phyloP scores from a whole-genome alignment of 805 yeast species.

The Candida coquimbonensis region DNA sequence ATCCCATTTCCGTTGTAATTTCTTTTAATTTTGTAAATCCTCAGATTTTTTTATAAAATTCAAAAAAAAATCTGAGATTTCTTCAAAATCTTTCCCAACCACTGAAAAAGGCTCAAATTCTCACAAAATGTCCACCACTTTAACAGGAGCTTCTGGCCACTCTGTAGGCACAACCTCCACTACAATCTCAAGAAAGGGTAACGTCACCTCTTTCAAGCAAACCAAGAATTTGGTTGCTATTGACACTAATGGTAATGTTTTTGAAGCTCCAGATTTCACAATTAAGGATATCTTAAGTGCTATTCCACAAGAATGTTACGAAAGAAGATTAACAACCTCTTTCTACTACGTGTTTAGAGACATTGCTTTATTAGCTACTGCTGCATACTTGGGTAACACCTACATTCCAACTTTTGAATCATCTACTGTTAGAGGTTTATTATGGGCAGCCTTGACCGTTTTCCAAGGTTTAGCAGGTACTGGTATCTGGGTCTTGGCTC shows the following conservation, averaged over 20 bases:
- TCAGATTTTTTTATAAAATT: too few relatives aligned
- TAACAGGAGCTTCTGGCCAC: conserved; percentile 8
- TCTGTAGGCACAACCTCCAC: conserved; percentile 3
- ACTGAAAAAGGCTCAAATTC: background rate
- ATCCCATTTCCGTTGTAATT: too few relatives aligned
- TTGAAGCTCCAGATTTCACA: conserved; percentile 67
- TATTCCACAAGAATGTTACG: conserved; percentile 71
- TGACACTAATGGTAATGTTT: conserved; percentile 45
- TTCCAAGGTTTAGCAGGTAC: conserved; percentile 62
- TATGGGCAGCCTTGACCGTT: conserved; percentile 52
- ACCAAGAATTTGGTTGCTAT: conserved; percentile 28
- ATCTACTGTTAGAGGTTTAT: conserved; percentile 38
- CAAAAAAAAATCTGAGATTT: background rate
- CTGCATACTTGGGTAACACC: conserved; percentile 48
- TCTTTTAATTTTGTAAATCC: too few relatives aligned
- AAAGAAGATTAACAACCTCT: conserved; percentile 49
- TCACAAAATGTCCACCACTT: conserved; percentile 7
- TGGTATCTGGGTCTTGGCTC: conserved; percentile 82
- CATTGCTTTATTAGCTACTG: conserved; percentile 37
- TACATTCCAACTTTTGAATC: conserved; percentile 46
- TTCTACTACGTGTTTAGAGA: conserved; percentile 66
- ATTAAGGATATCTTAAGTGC: conserved; percentile 68
- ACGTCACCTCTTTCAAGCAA: conserved; percentile 10
- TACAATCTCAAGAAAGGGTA: conserved; percentile 11
- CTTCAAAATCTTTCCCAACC: background rate